These are phyloP conservation scores for Chaetoceros muelleri DNA, from an alignment of 108 stramenopile genomes.

Conservation along the genomic window DNA sequence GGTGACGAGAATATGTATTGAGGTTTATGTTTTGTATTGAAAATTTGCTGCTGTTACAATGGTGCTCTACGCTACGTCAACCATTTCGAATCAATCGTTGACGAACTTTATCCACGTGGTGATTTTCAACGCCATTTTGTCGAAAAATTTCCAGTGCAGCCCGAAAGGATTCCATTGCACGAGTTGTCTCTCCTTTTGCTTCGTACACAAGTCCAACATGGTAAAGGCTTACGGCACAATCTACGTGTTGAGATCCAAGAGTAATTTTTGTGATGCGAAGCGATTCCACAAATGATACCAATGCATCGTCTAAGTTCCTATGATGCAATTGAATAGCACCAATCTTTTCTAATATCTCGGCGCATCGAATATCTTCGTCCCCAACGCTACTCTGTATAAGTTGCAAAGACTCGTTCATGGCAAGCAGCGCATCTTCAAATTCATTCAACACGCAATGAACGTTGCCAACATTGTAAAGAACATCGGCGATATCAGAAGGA, in stretches of 20 bases:
- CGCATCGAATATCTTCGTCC: slow-evolving; percentile 3
- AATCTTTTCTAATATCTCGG: slow-evolving; percentile 25
- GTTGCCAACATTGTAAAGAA: slow-evolving; percentile 49
- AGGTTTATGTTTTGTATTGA: no score
- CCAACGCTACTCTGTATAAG: slow-evolving; percentile 16
- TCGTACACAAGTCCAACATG: slow-evolving; percentile 34
- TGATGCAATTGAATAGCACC: slow-evolving; percentile 19
- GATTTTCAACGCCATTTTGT: background rate
- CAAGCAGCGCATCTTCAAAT: slow-evolving; percentile 24
- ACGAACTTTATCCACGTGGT: background rate
- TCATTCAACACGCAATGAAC: slow-evolving; percentile 34
- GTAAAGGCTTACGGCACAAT: slow-evolving; percentile 17
- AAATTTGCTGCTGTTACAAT: no score
- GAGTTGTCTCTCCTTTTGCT: slow-evolving; percentile 10
- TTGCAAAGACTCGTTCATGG: slow-evolving; percentile 14
- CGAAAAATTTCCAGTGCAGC: slow-evolving; percentile 14
- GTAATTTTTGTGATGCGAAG: slow-evolving; percentile 8
- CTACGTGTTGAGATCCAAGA: slow-evolving; percentile 19
- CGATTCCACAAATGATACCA: slow-evolving; percentile 16
- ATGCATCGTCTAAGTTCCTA: slow-evolving; percentile 9
- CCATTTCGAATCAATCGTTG: background rate
- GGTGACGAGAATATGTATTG: slow-evolving; percentile 9
- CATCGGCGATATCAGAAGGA: slow-evolving; percentile 27
- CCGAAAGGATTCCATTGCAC: slow-evolving; percentile 16
- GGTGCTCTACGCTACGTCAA: no score